Base-by-base conservation (phyloP, 2,329 filamentous ascomycete species). In the Calonectria henricotiae region DNA sequence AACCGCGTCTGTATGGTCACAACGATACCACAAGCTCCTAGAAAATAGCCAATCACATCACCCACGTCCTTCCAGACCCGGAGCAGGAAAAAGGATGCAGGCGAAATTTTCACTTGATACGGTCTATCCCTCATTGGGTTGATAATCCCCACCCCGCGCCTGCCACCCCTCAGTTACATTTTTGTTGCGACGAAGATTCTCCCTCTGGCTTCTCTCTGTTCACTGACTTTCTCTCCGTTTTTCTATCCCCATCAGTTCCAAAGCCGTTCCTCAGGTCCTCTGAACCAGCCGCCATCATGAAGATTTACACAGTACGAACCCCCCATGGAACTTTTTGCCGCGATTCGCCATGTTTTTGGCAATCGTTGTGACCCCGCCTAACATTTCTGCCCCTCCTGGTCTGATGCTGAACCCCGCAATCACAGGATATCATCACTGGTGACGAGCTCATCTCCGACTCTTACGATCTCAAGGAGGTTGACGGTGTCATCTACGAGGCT, bases 381-480 rank as follows among this genome's bases (percentile, higher is more conserved):
- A 4, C 54, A 62, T 44, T 25, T 68, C 70, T 67, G 23, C 46
- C 55, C 62, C 54, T 66, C 72, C 69, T 76, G 71, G 71, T 73
- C 71, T 76, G 67, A 73, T 69, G 63, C 75, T 77, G 72, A 80
- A 58, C 77, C 70, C 77, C 77, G 75, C 78, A 76, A 75, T 71
- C 58, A 71, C 80, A 99, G 96, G 96, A 99, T 83, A 86, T 96
- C 79, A 83, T 98, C 85, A 93, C 90, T 85, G 94, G 87, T 76
- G 96, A 98, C 87, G 96, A 99, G 92, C 90, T 99, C 84, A 92
- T 98, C 91, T 97, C 96, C 81, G 96, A 98, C 87, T 96, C 93
- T 78, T 98, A 92, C 88, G 88, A 95, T 78, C 85, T 97, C 82
- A 94, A 94, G 87, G 88, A 93, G 83, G 82, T 96, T 74, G 93